phyloP scores from a whole-genome alignment of 2,329 filamentous ascomycete species.

The Pyrenophora tritici-repentis region DNA sequence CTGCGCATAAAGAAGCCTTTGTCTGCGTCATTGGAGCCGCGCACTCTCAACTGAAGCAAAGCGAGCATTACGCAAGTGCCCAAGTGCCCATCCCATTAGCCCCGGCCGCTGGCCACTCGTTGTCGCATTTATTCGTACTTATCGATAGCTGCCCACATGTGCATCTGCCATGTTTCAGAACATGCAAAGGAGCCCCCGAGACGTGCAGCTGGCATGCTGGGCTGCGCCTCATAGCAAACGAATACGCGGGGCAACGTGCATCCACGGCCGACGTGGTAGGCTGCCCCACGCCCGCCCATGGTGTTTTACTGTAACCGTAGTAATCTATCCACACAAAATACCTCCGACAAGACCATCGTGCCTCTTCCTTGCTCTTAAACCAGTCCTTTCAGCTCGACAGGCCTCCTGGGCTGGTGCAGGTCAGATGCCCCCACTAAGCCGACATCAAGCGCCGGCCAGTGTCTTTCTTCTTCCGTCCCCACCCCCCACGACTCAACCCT shows the following conservation, averaged over 20 bases:
- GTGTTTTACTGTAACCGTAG: slow-evolving; percentile 14
- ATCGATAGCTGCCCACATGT: slow-evolving; percentile 40
- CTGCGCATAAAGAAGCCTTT: slow-evolving; percentile 12
- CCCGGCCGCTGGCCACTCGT: slow-evolving; percentile 33
- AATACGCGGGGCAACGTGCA: slow-evolving; percentile 27
- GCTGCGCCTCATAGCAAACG: slow-evolving; percentile 42
- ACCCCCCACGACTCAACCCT: slow-evolving; percentile 1
- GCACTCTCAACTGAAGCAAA: slow-evolving; percentile 30
- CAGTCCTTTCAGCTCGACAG: slow-evolving; percentile 41
- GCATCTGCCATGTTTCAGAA: slow-evolving; percentile 38
- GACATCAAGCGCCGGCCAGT: slow-evolving; percentile 22
- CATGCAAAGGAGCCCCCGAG: slow-evolving; percentile 33
- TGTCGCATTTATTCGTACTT: slow-evolving; percentile 32
- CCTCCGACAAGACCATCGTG: slow-evolving; percentile 17
- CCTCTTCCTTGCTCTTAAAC: slow-evolving; percentile 25
- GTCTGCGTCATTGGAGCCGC: slow-evolving; percentile 33
- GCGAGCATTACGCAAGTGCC: slow-evolving; percentile 32
- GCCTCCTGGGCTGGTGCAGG: slow-evolving; percentile 15
- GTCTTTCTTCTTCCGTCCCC: slow-evolving; percentile 1
- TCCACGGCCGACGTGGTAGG: slow-evolving; percentile 35
- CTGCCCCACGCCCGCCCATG: slow-evolving; percentile 21
- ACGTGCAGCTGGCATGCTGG: slow-evolving; percentile 22
- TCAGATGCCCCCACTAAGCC: slow-evolving; percentile 26
- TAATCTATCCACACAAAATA: not conserved
- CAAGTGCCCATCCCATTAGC: slow-evolving; percentile 4